phyloP scores from a whole-genome alignment of 2,329 filamentous ascomycete species.

The Neofusicoccum ribis region DNA sequence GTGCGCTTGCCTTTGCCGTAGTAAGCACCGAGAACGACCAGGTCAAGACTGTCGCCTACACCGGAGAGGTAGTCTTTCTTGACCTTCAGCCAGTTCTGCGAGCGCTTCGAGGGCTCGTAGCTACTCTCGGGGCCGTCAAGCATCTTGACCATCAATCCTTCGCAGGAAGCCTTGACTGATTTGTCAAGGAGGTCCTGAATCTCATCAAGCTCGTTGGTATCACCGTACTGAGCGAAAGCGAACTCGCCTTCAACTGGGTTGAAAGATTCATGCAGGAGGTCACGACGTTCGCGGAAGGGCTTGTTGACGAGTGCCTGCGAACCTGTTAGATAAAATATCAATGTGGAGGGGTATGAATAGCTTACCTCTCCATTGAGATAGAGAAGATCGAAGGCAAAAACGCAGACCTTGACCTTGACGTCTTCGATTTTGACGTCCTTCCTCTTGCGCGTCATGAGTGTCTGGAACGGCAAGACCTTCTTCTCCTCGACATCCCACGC shows the following conservation, averaged over 20 bases:
- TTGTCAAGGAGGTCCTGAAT: slow-evolving; percentile 93
- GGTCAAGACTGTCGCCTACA: slow-evolving; percentile 91
- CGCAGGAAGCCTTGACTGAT: slow-evolving; percentile 91
- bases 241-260: slow-evolving; percentile 84
- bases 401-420: slow-evolving; percentile 93
- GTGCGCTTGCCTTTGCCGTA: slow-evolving; percentile 94
- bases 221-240: slow-evolving; percentile 79
- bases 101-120: slow-evolving; percentile 94
- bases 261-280: slow-evolving; percentile 73
- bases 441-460: slow-evolving; percentile 95
- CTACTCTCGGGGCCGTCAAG: slow-evolving; percentile 87
- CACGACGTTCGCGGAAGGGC: slow-evolving; percentile 77
- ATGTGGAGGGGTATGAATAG: neutral
- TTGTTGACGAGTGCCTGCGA: slow-evolving; percentile 74
- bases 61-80: slow-evolving; percentile 98
- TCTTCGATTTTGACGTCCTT: slow-evolving; percentile 97
- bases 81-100: slow-evolving; percentile 97
- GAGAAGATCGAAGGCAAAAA: slow-evolving; percentile 93
- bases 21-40: slow-evolving; percentile 94
- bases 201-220: slow-evolving; percentile 87
- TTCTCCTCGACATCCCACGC: slow-evolving; percentile 95
- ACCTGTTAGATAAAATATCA: slow-evolving; percentile 25
- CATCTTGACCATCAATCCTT: slow-evolving; percentile 99
- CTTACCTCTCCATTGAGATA: slow-evolving; percentile 83
- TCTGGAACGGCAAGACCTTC: slow-evolving; percentile 95